A percentile compares a stretch with the other conserved stretches of the same genome.
These are phyloP conservation scores for Logfia minima DNA, from an alignment of 129 eudicot genomes.

Conservation along the genomic window DNA sequence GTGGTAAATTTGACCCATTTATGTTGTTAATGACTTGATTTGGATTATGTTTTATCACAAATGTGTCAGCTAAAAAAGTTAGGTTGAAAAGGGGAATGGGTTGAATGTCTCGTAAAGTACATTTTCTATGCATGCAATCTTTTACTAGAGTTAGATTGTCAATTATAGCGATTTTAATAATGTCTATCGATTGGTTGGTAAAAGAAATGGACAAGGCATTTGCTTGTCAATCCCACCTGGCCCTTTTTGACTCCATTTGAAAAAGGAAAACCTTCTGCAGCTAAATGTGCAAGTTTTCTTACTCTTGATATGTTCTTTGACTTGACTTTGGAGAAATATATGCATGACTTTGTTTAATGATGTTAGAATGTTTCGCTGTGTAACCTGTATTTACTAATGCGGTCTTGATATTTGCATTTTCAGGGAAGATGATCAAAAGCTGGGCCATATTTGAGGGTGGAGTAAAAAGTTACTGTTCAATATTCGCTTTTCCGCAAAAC, in stretches of 20 bases:
- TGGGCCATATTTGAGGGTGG: background rate
- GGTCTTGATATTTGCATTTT: conserved; percentile 15
- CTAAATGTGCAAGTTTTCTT: background rate
- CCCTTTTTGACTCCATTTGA: background rate
- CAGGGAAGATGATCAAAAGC: conserved; percentile 25
- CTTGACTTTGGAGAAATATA: background rate
- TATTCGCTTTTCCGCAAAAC: background rate
- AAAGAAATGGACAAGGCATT: background rate
- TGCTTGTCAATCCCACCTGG: background rate
- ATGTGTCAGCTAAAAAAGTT: background rate
- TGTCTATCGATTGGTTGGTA: background rate
- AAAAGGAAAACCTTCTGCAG: too few species aligned
- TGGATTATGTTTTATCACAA: background rate
- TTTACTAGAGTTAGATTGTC: background rate
- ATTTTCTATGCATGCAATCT: background rate
- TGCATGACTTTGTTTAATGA: background rate
- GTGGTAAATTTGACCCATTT: background rate
- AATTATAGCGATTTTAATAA: too few species aligned
- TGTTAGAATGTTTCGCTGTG: background rate
- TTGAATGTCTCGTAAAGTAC: background rate
- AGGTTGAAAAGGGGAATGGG: background rate
- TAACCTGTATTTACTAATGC: background rate
- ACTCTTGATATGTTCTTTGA: background rate
- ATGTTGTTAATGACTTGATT: background rate
- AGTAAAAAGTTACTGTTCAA: too few species aligned